Evolutionary conservation across 768 basidiomycete species (phyloP).

Genomic region (Asterophora lycoperdoides): DNA sequence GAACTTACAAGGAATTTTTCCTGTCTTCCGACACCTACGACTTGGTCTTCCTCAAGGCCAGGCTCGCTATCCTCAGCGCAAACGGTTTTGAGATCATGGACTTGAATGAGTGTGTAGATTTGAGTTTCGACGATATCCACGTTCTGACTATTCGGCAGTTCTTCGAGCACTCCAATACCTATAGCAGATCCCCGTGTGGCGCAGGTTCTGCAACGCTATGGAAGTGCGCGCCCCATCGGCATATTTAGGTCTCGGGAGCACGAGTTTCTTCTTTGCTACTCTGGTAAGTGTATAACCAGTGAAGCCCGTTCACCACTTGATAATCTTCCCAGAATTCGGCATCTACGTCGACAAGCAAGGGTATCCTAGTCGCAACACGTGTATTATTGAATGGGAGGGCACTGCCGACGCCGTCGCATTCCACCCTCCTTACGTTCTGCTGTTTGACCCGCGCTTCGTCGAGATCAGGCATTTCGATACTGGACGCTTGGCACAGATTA

Average conservation of each 20-base stretch:
- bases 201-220: constrained; percentile 73
- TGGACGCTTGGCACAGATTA: constrained; percentile 77
- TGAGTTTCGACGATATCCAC: neutral
- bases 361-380: constrained; percentile 66
- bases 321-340: constrained; percentile 66
- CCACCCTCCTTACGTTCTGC: constrained; percentile 83
- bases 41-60: constrained; percentile 85
- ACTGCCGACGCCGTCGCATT: constrained; percentile 84
- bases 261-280: constrained; percentile 87
- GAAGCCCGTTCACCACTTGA: constrained; percentile 5
- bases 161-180: constrained; percentile 86
- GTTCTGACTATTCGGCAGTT: constrained; percentile 35
- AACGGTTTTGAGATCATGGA: constrained; percentile 99
- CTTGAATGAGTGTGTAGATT: constrained; percentile 70
- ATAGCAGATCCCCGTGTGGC: constrained; percentile 60
- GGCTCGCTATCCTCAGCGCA: constrained; percentile 86
- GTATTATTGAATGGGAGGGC: constrained; percentile 93
- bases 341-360: constrained; percentile 91
- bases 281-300: constrained; percentile 44
- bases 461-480: constrained; percentile 84
- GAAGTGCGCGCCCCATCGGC: constrained; percentile 76
- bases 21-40: constrained; percentile 83
- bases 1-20: constrained; percentile 85
- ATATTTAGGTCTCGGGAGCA: constrained; percentile 88
- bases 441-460: constrained; percentile 87